Evolutionary conservation across 352 stramenopile species (phyloP).

Genomic region (Saprolegnia parasitica): DNA sequence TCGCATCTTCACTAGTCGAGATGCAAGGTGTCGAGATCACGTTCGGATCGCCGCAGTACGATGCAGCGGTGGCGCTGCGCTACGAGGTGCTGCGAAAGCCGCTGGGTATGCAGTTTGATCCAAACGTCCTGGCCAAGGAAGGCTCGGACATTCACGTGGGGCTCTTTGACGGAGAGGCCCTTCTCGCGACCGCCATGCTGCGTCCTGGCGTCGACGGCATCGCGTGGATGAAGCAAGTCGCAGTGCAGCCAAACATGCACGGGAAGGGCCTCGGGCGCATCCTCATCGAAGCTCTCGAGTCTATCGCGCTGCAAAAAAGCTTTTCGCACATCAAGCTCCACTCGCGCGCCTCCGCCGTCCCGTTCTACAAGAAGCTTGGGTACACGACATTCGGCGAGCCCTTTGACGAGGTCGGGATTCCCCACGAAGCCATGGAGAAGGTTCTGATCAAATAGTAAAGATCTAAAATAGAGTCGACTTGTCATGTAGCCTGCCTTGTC

Average conservation of each 20-base stretch:
- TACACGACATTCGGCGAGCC: slow-evolving; percentile 2
- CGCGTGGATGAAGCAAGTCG: slow-evolving; percentile 30
- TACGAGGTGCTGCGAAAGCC: slow-evolving; percentile 26
- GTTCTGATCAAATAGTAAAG: neutral
- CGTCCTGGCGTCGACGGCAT: neutral
- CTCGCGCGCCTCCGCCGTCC: slow-evolving; percentile 11
- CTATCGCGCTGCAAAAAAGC: neutral
- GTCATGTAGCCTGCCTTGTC: slow-evolving; percentile 79
- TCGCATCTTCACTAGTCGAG: too few species aligned
- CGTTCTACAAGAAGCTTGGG: slow-evolving; percentile 26
- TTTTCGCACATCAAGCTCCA: slow-evolving; percentile 23
- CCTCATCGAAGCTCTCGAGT: slow-evolving; percentile 20
- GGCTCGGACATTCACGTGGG: slow-evolving; percentile 20
- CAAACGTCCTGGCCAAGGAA: slow-evolving; percentile 16
- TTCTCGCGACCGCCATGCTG: slow-evolving; percentile 19
- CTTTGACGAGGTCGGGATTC: slow-evolving; percentile 21
- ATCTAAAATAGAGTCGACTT: slow-evolving; percentile 39
- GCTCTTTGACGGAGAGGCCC: neutral
- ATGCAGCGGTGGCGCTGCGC: slow-evolving; percentile 14
- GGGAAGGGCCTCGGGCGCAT: slow-evolving; percentile 22
- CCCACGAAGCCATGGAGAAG: slow-evolving; percentile 17
- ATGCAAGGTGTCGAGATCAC: slow-evolving; percentile 13
- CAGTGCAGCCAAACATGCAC: slow-evolving; percentile 13
- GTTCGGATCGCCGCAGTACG: slow-evolving; percentile 16
- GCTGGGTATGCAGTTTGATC: slow-evolving; percentile 7